Evolutionary conservation across 1,284 basidiomycete species (phyloP), one percentile per base, ranked within the genome.

Genomic region (Schizophyllum amplum): DNA sequence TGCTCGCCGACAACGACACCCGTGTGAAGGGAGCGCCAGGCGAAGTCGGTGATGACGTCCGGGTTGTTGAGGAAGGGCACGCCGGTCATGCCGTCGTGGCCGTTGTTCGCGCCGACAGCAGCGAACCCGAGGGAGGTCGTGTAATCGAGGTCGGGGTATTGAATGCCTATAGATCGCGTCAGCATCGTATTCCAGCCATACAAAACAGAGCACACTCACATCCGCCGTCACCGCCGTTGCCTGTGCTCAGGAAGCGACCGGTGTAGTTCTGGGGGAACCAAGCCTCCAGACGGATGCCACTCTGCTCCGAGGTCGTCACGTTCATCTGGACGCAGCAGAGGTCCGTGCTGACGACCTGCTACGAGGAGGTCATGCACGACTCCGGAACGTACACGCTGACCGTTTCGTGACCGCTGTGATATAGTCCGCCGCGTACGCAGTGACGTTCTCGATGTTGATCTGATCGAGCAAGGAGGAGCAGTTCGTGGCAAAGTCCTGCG

Each of bases 41-140:
- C 64, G 58, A 65, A 70, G 55, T 71, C 69, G 24, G 58, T 61
- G 26, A 69, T 48, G 3, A 66, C 62, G 54, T 70, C 64, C 9
- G 62, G 59, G 21, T 64, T 59, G 23, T 66, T 59, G 2, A 65
- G 55, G 54, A 70, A 67, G 5, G 60, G 25, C 5, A 21, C 9
- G 1, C 65, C 66, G 17, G 51, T 56, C n/a, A 60, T 53, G 3
- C 68, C 68, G 50, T 68, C 66, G 58, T 68, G 67, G 4, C 69
- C 69, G 50, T 66, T 68, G 60, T 70, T 64, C 1, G 66, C 62
- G 4, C 60, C 67, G 25, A 69, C 57, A 7, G 64, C 61, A 2
- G 67, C 67, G 52, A 62, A 60, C 23, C 65, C 61, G 4, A 68
- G 54, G 3, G 63, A 59, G 9, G 65, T 51, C 9, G 65, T 64